Evolutionary conservation across 495 filamentous ascomycete genomes (phyloP), one percentile per base, ranked within the genome.

Genomic region (Penicillium arizonense): DNA sequence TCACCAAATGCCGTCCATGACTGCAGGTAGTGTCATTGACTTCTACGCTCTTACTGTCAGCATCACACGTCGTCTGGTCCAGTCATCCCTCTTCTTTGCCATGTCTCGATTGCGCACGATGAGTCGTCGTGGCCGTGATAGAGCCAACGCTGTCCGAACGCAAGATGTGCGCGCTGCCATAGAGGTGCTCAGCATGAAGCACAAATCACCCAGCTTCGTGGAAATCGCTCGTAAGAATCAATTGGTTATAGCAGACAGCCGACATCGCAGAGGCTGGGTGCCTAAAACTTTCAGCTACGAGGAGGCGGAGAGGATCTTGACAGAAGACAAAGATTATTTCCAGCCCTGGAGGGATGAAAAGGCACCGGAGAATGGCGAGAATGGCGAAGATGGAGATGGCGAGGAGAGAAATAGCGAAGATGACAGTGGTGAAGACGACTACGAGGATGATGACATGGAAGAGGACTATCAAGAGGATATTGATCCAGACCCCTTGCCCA

Each of bases 81-180:
- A 85, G 6, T 79, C 87, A 1, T 64, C 79, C 2, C 59, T 93
- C 0, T 89, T 84, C 57, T 78, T 86, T n/a, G 82, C 87, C 11
- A 77, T 78, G 75, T 85, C 77, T 57, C 77, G 74, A 52, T 63
- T 75, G 28, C 80, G 72, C 51, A 78, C 67, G 24, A 75, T 55
- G 70, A 50, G 67, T 58, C 62, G 62, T 18, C 60, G 65, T 3
- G 63, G 70, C 34, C 53, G 71, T 38, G 61, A 67, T 13, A 56
- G 57, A 18, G 61, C 60, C 11, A 57, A 62, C 16, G 59, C 69
- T 0, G 78, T 94, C 23, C 78, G 70, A 46, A 56, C 47, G 3
- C 65, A 71, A 37, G 91, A 96, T 60, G 87, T 93, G 1, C 59
- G 71, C 20, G 82, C 87, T 1, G 89, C 90, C 0, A 63, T 83